Base-by-base conservation (phyloP, 306 rosid genomes). In the Pyrus betulifolia region DNA sequence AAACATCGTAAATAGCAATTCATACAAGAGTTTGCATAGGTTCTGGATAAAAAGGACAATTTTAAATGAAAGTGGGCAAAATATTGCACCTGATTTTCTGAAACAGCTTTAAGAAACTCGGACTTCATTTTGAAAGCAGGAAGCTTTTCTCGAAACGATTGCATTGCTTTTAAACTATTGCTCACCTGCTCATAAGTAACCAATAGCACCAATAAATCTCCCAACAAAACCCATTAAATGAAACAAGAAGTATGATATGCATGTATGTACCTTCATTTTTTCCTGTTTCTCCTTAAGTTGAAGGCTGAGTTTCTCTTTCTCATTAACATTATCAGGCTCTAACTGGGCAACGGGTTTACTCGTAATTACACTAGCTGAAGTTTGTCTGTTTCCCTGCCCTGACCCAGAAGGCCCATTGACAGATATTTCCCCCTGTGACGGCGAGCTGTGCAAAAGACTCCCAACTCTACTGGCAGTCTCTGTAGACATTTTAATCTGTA, bases 81-180 rank as follows among this genome's bases (percentile, higher is more conserved):
- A n/a, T 35, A 78, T 59, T 30, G 52, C 78, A 94, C 98, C 98
- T 92, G 98, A 83, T 90, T 92, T 86, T 86, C 87, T 42, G 75
- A 81, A 86, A 90, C 93, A 42, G 93, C 91, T 86, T 86, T 87
- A 78, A 94, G 83, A 82, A 94, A 90, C 80, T 89, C 87, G 3
- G 91, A 89, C 83, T 84, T 94, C 96, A 90, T 80, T 77, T 86
- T 88, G 86, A 83, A 89, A 22, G 98, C 95, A 64, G 97, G 98
- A 78, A 94, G 97, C 65, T 84, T 89, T 89, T 92, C 95, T 76
- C 92, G 86, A 74, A 94, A 94, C 58, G 85, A 80, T 80, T 73
- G 87, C 88, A 92, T 92, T 83, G 85, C 88, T 84, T 80, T 89
- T 72, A 86, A 75, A 81, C 85, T 70, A 84, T 80, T 86, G 68